A percentile compares a stretch with the other conserved stretches of the same genome.
phyloP scores from a whole-genome alignment of 805 yeast species.

The Starmerella vitae region DNA sequence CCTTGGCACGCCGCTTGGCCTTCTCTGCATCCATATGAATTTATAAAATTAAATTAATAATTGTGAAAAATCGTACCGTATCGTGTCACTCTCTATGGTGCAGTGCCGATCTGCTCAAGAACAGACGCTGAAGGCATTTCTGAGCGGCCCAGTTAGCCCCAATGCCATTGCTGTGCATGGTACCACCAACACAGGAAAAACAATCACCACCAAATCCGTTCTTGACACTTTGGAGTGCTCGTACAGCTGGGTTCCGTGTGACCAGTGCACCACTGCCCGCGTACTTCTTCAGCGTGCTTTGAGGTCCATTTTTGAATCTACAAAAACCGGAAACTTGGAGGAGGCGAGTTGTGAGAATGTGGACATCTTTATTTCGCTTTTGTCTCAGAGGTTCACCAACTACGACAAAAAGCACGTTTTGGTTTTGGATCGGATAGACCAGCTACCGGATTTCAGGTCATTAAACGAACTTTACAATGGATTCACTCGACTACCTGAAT shows the following conservation, averaged over 20 bases:
- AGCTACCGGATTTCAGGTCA: slow-evolving; percentile 30
- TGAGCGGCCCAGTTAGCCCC: slow-evolving; percentile 11
- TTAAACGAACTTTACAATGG: slow-evolving; percentile 31
- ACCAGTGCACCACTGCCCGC: slow-evolving; percentile 37
- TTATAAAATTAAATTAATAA: no score
- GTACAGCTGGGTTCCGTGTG: slow-evolving; percentile 32
- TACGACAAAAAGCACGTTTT: slow-evolving; percentile 33
- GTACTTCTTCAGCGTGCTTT: slow-evolving; percentile 37
- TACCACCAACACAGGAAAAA: slow-evolving; percentile 37
- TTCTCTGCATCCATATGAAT: no score
- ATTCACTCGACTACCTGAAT: slow-evolving; percentile 33
- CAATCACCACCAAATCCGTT: slow-evolving; percentile 28
- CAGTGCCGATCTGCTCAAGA: slow-evolving; percentile 18
- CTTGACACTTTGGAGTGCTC: slow-evolving; percentile 23
- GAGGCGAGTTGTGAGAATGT: slow-evolving; percentile 31
- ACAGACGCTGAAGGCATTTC: slow-evolving; percentile 13
- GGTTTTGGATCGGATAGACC: slow-evolving; percentile 40
- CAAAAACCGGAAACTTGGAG: slow-evolving; percentile 21
- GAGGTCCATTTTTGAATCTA: slow-evolving; percentile 26
- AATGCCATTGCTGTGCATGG: slow-evolving; percentile 35
- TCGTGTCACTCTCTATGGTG: background rate
- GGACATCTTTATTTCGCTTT: slow-evolving; percentile 31
- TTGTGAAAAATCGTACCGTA: background rate
- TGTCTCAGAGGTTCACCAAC: slow-evolving; percentile 29
- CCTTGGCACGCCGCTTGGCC: slow-evolving; percentile 18